Base-by-base conservation (phyloP, 2,329 filamentous ascomycete species). In the Hypoxylon sp. region DNA sequence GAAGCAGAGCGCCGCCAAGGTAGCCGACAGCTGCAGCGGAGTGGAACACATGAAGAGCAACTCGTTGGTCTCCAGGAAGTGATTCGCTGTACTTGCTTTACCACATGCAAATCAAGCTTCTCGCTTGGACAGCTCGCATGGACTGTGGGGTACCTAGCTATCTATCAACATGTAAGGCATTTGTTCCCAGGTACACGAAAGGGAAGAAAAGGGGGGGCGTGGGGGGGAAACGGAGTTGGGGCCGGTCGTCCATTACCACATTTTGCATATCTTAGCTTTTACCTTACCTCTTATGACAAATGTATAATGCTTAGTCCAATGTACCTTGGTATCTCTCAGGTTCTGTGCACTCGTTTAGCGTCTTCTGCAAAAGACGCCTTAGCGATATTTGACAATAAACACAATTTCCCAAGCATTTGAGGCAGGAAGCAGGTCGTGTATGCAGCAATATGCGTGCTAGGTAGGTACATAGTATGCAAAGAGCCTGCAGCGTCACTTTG, bases 21-120 rank as follows among this genome's bases (percentile, higher is more conserved):
- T 72, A 5, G 71, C 71, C 46, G 70, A 72, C 51, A 70, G 70
- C 69, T 71, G 70, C 68, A 71, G 69, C 51, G 67, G 70, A 24
- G 68, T 68, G 24, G 63, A 72, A 60, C 71, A 73, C 49, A 64
- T 55, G 30, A 70, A 67, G 30, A 70, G 65, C 51, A 64, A 54
- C 50, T 66, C 58, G 9, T 58, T 67, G 2, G 69, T 61, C 18
- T 42, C 63, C 54, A 71, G 67, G 24, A 67, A 65, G 42, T 68
- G 60, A 61, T 61, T 26, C 45, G 45, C 48, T 45, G 6, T 0
- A 33, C 42, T n/a, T 28, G 58, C 36, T 33, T 51, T 54, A 16
- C 54, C 55, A n/a, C n/a, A n/a, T n/a, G n/a, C n/a, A 57, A 48
- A 46, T 55, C 33, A 20, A 51, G 46, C 14, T 4, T 16, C 30